Evolutionary conservation across 768 basidiomycete species (phyloP).

Genomic region (Trametes villosa): DNA sequence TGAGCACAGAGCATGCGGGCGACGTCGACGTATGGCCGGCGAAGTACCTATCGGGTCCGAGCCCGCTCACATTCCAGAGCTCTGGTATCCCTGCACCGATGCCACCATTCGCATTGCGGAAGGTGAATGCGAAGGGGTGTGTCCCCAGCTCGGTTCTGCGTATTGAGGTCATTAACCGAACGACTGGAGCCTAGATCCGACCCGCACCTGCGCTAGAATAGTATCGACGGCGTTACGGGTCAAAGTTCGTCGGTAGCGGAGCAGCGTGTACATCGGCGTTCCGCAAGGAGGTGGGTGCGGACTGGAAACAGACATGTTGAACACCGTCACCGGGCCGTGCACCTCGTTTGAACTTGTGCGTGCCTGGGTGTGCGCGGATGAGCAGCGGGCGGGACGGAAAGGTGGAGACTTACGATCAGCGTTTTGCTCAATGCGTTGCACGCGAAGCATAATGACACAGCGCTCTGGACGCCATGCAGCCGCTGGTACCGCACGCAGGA

Average conservation of each 20-base stretch:
- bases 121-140: too few species aligned
- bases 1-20: constrained; percentile 69
- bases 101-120: constrained; percentile 60
- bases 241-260: constrained; percentile 60
- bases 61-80: constrained; percentile 60
- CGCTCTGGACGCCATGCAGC: too few species aligned
- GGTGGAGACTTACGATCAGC: neutral
- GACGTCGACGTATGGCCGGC: constrained; percentile 64
- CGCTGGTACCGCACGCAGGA: too few species aligned
- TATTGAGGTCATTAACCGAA: neutral
- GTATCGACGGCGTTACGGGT: constrained; percentile 60
- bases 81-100: constrained; percentile 63
- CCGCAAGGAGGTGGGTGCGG: constrained; percentile 64
- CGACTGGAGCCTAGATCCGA: constrained; percentile 48
- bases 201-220: constrained; percentile 49
- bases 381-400: neutral
- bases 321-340: neutral
- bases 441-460: too few species aligned
- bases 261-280: constrained; percentile 59
- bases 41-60: constrained; percentile 53
- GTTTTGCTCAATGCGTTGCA: too few species aligned
- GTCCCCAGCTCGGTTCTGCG: too few species aligned
- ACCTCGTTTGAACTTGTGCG: neutral
- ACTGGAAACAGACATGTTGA: constrained; percentile 62
- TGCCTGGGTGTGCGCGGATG: constrained; percentile 55